Conservation (phyloP, 768 basidiomycete species). For the Guyanaporus albipodus region DNA sequence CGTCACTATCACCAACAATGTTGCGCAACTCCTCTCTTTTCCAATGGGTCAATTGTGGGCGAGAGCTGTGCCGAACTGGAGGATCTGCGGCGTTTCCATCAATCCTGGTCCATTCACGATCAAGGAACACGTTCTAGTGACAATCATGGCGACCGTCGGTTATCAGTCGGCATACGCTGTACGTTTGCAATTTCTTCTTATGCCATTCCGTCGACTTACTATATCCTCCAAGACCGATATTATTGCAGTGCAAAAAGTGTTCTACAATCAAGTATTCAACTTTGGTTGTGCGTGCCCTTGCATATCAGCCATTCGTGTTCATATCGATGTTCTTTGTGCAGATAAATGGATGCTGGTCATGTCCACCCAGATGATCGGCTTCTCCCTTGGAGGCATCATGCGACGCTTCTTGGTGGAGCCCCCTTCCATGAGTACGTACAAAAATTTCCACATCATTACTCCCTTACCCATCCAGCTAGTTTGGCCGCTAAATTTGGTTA, state of each 20-base stretch:
- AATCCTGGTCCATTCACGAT: conserved; percentile 80
- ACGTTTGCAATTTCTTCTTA: conserved; percentile 1
- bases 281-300: conserved; percentile 39
- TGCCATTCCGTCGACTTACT: background rate
- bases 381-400: conserved; percentile 54
- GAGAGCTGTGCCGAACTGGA: conserved; percentile 44
- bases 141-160: conserved; percentile 59
- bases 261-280: conserved; percentile 54
- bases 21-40: conserved; percentile 71
- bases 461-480: conserved; percentile 41
- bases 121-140: conserved; percentile 71
- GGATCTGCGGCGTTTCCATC: conserved; percentile 53
- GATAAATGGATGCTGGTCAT: conserved; percentile 61
- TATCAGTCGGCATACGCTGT: conserved; percentile 24
- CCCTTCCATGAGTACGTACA: conserved; percentile 55
- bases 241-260: conserved; percentile 67
- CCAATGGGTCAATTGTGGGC: conserved; percentile 68
- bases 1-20: conserved; percentile 43
- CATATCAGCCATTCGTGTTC: background rate
- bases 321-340: conserved; percentile 13
- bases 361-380: conserved; percentile 71
- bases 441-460: background rate
- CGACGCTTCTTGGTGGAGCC: conserved; percentile 63
- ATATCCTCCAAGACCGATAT: conserved; percentile 51
- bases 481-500: conserved; percentile 70